Percentiles rank a stretch among this genome's conserved stretches.
Conservation (phyloP, 805 yeast species). For the Spathaspora girioi region DNA sequence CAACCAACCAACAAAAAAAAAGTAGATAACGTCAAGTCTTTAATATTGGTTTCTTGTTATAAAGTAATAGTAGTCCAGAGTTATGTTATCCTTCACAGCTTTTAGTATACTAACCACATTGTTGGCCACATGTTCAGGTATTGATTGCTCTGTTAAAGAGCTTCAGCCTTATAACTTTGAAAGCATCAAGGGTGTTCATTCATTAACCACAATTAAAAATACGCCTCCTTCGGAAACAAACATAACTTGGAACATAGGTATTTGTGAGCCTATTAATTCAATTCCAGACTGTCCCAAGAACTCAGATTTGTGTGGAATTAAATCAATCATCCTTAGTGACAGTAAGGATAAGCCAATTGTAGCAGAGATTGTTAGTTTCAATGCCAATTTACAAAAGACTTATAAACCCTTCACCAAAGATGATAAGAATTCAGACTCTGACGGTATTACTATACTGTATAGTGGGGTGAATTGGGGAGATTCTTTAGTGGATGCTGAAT, state of each 20-base stretch:
- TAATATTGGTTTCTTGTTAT: not conserved
- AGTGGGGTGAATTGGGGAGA: slow-evolving; percentile 73
- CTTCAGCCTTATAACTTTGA: slow-evolving; percentile 41
- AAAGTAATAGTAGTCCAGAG: not conserved
- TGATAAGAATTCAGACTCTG: slow-evolving; percentile 17
- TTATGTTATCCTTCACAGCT: not conserved
- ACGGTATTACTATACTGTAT: slow-evolving; percentile 37
- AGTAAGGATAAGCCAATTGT: slow-evolving; percentile 35
- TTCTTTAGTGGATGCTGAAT: slow-evolving; percentile 40
- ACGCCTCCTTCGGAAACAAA: slow-evolving; percentile 80
- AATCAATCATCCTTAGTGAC: slow-evolving; percentile 50
- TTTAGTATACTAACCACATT: slow-evolving; percentile 1
- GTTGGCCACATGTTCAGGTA: slow-evolving; percentile 5
- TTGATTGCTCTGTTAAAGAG: slow-evolving; percentile 35
- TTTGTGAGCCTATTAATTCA: slow-evolving; percentile 54
- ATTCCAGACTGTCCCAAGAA: slow-evolving; percentile 60
- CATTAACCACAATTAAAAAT: slow-evolving; percentile 33
- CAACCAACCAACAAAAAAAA: not conserved
- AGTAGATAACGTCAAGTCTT: not conserved
- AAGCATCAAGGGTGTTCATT: slow-evolving; percentile 47
- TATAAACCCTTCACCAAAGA: slow-evolving; percentile 24
- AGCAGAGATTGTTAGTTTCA: slow-evolving; percentile 62
- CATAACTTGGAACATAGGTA: slow-evolving; percentile 64
- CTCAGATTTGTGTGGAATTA: slow-evolving; percentile 77
- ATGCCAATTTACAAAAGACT: slow-evolving; percentile 35